These are phyloP conservation scores for Trypanosoma platydactyli DNA, from an alignment of 208 protist genomes.

Conservation along the genomic window DNA sequence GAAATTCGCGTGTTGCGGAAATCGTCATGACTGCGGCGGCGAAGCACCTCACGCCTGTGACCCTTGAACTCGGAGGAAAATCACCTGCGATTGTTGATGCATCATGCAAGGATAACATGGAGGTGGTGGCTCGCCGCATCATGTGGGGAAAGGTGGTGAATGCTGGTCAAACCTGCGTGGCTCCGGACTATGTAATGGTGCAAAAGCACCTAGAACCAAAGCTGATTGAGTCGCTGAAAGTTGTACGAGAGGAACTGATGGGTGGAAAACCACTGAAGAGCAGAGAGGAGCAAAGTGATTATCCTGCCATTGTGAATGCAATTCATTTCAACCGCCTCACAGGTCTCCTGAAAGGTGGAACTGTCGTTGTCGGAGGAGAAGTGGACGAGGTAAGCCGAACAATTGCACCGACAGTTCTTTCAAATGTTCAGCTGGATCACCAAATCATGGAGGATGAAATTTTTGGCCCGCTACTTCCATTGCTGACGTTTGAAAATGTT, in stretches of 20 bases:
- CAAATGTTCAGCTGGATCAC: conserved; percentile 34
- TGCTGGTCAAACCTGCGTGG: conserved; percentile 88
- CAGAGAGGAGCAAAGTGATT: conserved; percentile 19
- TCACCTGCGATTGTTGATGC: conserved; percentile 86
- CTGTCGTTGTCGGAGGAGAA: conserved; percentile 73
- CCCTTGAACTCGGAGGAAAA: conserved; percentile 95
- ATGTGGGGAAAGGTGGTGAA: conserved; percentile 82
- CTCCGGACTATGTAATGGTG: conserved; percentile 91
- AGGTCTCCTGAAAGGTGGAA: conserved; percentile 46
- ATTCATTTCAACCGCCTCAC: conserved; percentile 49
- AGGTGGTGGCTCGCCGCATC: conserved; percentile 60
- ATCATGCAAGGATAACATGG: conserved; percentile 42
- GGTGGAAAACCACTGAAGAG: conserved; percentile 15
- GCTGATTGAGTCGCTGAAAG: conserved; percentile 55
- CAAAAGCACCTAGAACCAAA: conserved; percentile 36
- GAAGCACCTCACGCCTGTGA: conserved; percentile 89
- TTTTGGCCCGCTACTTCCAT: conserved; percentile 93
- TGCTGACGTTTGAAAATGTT: conserved; percentile 47
- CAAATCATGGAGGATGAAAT: conserved; percentile 88
- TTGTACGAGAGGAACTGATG: conserved; percentile 26
- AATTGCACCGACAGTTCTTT: conserved; percentile 86
- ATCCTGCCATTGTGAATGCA: conserved; percentile 44
- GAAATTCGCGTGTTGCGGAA: conserved; percentile 54
- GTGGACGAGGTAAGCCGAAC: conserved; percentile 48
- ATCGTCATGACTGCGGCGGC: conserved; percentile 84